Evolutionary conservation across 75 land plant genomes (phyloP), one percentile per base, ranked within the genome.

Genomic region (Sequoiadendron giganteum): DNA sequence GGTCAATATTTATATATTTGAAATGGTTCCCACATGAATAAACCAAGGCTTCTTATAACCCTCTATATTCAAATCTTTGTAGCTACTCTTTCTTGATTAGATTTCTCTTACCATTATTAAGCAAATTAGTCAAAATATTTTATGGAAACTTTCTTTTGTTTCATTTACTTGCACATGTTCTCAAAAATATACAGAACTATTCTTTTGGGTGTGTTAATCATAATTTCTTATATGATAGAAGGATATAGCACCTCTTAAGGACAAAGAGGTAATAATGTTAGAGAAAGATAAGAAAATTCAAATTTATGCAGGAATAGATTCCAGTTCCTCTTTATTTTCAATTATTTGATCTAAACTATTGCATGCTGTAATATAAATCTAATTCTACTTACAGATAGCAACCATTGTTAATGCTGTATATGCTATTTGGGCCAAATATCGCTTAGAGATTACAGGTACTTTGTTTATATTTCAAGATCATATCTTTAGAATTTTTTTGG

Each of bases 361-460:
- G 36, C 13, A 52, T 36, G 65, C 78, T 73, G 58, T 84, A 36
- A 76, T 52, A 25, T 89, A 83, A 34, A 13, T 45, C n/a, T 52
- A 52, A 52, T 43, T 82, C 45, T 82, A 45, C 47, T 86, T 52
- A 34, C 95, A 96, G 97, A 77, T 96, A 87, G 93, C 92, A 32
- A 95, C 65, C 40, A 88, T 96, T 36, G 93, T 94, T 72, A 92
- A 94, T 91, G 86, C 90, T 1, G 79, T 93, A 9, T 97, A 97
- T 93, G 87, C 91, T 34, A 86, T 93, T 81, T 97, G 98, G 98
- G 98, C 98, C 68, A 95, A 94, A 87, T 97, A 96, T 70, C 95
- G 98, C 56, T 88, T 97, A 43, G 97, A 91, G 87, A 79, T 97
- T 56, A 97, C 98, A 90, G 98, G 98, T 95, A 19, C 10, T 47